Evolutionary conservation across 1,284 basidiomycete genomes (phyloP), one percentile per base, ranked within the genome.

Genomic region (Trichosporon sp.): DNA sequence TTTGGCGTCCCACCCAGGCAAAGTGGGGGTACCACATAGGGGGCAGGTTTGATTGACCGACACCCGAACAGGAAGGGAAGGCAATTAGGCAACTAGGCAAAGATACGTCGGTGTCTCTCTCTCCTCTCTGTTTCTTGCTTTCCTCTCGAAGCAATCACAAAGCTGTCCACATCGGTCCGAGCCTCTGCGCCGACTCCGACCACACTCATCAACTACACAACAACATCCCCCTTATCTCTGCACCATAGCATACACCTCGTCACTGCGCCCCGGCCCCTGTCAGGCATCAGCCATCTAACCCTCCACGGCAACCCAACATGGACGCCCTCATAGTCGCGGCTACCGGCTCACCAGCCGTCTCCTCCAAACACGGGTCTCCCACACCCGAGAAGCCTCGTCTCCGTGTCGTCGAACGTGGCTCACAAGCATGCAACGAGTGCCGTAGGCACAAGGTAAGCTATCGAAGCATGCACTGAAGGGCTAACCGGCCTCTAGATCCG

Each of bases 351-450:
- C 73, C 70, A 32, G 73, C 70, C 61, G 31, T 63, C 14, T 74
- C 73, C 11, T 74, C 73, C 11, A 72, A 70, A 26, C 51, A 67
- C 11, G 67, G 69, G 46, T 72, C 73, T 2, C 73, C 73, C 10
- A 54, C 70, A 14, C 61, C 26, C 16, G 71, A 63, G 19, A 76
- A 76, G 67, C 74, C 75, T 21, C 76, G 77, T 67, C 73, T 77
- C 4, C 73, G 74, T 8, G 74, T 76, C 56, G 78, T 79, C 1
- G 77, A 79, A 59, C 68, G 78, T 40, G 78, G 78, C 8, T 71
- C 74, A 8, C 76, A 77, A 54, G 78, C 78, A 8, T 79, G 78
- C 71, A 77, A 76, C 69, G 78, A 79, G 65, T 79, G 78, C 68
- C 69, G 78, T 14, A 65, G 76, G 38, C 78, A 79, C 71, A 79